Percentiles rank a stretch among this genome's conserved stretches.
Conservation (phyloP, 345 rosid genomes). For the Draba incana region DNA sequence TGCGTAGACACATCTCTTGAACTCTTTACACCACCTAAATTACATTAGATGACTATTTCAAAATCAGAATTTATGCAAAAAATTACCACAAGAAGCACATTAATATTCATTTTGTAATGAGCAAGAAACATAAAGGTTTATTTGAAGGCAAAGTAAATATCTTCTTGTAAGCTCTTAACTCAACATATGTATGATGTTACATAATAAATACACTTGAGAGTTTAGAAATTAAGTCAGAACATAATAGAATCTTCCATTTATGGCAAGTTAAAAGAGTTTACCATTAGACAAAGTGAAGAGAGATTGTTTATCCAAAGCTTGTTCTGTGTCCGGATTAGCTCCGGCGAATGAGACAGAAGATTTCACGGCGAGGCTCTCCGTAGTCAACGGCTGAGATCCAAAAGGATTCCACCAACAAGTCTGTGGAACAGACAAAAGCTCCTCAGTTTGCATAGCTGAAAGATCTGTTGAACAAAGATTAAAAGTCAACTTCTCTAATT, state of each 20-base stretch:
- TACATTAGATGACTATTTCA: not conserved
- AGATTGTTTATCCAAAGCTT: slow-evolving; percentile 49
- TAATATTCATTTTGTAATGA: not conserved
- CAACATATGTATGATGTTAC: not conserved
- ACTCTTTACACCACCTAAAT: slow-evolving; percentile 62
- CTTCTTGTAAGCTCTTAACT: slow-evolving; percentile 4
- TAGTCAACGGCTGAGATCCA: slow-evolving; percentile 54
- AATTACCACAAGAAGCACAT: not conserved
- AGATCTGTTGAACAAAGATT: slow-evolving; percentile 33
- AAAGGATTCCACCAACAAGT: slow-evolving; percentile 65
- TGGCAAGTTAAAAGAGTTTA: slow-evolving; percentile 23
- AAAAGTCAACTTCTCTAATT: slow-evolving; percentile 20
- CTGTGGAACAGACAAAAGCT: slow-evolving; percentile 53
- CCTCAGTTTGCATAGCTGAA: slow-evolving; percentile 78
- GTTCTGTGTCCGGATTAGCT: slow-evolving; percentile 48
- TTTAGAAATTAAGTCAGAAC: not conserved
- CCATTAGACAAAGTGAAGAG: slow-evolving; percentile 63
- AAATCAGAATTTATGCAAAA: not conserved
- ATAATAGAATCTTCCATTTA: not conserved
- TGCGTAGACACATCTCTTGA: slow-evolving; percentile 53
- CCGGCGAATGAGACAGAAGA: slow-evolving; percentile 49
- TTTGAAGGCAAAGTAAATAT: not conserved
- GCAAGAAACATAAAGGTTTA: slow-evolving; percentile 11
- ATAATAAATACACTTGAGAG: not conserved
- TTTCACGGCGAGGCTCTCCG: slow-evolving; percentile 50